phyloP scores from a whole-genome alignment of 1,284 basidiomycete genomes.

The Ganoderma lingzhi region DNA sequence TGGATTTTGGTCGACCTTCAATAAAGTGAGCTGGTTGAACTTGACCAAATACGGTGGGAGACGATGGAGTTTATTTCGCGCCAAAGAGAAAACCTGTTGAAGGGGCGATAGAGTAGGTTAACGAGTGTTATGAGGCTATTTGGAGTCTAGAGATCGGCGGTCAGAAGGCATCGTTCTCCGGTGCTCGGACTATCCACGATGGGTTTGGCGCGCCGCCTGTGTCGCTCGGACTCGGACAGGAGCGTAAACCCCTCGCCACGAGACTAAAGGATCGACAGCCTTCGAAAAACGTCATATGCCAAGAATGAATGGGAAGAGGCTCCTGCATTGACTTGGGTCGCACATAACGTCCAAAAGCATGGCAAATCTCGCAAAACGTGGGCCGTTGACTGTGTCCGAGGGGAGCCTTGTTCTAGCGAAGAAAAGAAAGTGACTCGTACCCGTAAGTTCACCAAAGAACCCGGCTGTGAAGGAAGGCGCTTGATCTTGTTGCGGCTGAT shows the following conservation, averaged over 20 bases:
- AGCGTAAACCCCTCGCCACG: conserved; percentile 4
- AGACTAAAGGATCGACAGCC: conserved; percentile 5
- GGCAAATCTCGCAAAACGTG: no score
- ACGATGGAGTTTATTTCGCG: conserved; percentile 84
- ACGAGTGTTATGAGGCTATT: not conserved
- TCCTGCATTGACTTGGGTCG: not conserved
- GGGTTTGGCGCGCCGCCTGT: conserved; percentile 9
- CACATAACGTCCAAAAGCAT: not conserved
- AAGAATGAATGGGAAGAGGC: not conserved
- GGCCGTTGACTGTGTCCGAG: not conserved
- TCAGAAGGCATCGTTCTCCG: not conserved
- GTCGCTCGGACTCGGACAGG: conserved; percentile 7
- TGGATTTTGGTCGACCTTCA: conserved; percentile 92
- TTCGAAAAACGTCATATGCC: not conserved
- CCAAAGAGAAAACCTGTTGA: conserved; percentile 83
- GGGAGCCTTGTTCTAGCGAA: not conserved
- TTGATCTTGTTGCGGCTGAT: conserved; percentile 94
- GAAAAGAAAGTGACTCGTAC: conserved; percentile 50
- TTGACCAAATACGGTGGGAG: conserved; percentile 84
- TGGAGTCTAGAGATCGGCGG: not conserved
- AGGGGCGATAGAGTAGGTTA: not conserved
- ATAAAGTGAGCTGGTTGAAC: conserved; percentile 79
- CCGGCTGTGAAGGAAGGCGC: conserved; percentile 81
- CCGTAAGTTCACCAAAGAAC: conserved; percentile 81
- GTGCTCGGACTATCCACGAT: conserved; percentile 3